These are phyloP conservation scores for Phytophthora boehmeriae DNA, from an alignment of 352 stramenopile species.

Conservation along the genomic window DNA sequence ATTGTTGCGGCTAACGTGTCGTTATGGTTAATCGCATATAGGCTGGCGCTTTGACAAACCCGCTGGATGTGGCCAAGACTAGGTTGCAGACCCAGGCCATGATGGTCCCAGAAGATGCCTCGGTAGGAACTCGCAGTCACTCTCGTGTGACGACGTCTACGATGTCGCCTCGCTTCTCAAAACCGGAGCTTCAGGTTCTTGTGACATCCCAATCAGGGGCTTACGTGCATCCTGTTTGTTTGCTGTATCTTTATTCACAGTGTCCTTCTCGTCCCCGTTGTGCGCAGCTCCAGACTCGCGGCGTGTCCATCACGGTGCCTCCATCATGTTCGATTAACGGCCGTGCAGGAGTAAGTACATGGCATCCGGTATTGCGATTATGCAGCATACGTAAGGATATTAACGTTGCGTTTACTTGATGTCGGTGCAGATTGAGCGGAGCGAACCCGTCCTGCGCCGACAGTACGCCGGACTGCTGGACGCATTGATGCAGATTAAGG, in stretches of 20 bases:
- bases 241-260: slow-evolving; percentile 54
- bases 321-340: slow-evolving; percentile 62
- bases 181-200: slow-evolving; percentile 65
- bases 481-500: slow-evolving; percentile 87
- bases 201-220: slow-evolving; percentile 27
- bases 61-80: slow-evolving; percentile 99
- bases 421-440: slow-evolving; percentile 19
- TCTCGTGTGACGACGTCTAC: slow-evolving; percentile 35
- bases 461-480: slow-evolving; percentile 82
- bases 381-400: not conserved
- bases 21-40: slow-evolving; percentile 15
- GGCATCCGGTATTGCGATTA: not conserved
- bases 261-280: slow-evolving; percentile 77
- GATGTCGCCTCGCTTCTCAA: slow-evolving; percentile 43
- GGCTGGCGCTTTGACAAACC: slow-evolving; percentile 93
- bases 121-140: slow-evolving; percentile 49
- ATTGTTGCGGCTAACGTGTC: slow-evolving; percentile 1
- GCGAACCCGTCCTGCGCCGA: slow-evolving; percentile 59
- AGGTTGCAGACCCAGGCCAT: slow-evolving; percentile 95
- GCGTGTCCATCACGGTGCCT: slow-evolving; percentile 67
- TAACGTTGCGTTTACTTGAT: slow-evolving; percentile 4
- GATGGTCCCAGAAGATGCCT: slow-evolving; percentile 60
- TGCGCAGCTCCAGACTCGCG: slow-evolving; percentile 71
- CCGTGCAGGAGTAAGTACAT: slow-evolving; percentile 37
- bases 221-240: slow-evolving; percentile 42